Conservation (phyloP, 148 eudicot species). For the Rhododendron williamsianum region DNA sequence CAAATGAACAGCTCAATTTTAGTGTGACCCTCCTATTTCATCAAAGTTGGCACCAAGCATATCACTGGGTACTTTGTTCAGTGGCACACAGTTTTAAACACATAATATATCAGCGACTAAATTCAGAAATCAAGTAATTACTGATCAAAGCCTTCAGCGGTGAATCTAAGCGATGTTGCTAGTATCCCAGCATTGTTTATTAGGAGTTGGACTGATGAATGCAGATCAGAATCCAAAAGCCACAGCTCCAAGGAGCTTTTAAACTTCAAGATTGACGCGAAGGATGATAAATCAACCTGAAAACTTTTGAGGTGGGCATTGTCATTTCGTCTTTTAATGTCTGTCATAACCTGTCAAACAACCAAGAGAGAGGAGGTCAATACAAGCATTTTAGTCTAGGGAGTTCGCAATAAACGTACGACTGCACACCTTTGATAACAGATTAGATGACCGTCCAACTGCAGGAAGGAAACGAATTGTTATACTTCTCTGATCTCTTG, state of each 20-base stretch:
- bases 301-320: slow-evolving; percentile 66
- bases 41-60: neutral
- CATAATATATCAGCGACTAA: neutral
- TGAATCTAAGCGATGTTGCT: slow-evolving; percentile 63
- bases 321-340: slow-evolving; percentile 38
- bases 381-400: neutral
- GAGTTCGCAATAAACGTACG: neutral
- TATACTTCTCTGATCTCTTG: slow-evolving; percentile 5
- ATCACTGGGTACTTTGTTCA: neutral
- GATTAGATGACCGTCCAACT: slow-evolving; percentile 68
- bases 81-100: neutral
- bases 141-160: slow-evolving; percentile 71
- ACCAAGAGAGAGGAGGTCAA: slow-evolving; percentile 7
- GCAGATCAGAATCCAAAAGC: slow-evolving; percentile 64
- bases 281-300: slow-evolving; percentile 70
- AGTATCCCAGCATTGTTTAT: slow-evolving; percentile 93
- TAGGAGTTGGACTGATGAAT: slow-evolving; percentile 76
- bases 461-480: slow-evolving; percentile 32
- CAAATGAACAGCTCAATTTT: neutral
- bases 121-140: slow-evolving; percentile 27
- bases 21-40: neutral
- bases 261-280: slow-evolving; percentile 65
- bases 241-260: slow-evolving; percentile 55
- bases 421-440: slow-evolving; percentile 50
- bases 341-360: slow-evolving; percentile 47